These are phyloP conservation scores for Pseudogymnoascus sp. DNA, from an alignment of 2,329 filamentous ascomycete species.

Conservation along the genomic window DNA sequence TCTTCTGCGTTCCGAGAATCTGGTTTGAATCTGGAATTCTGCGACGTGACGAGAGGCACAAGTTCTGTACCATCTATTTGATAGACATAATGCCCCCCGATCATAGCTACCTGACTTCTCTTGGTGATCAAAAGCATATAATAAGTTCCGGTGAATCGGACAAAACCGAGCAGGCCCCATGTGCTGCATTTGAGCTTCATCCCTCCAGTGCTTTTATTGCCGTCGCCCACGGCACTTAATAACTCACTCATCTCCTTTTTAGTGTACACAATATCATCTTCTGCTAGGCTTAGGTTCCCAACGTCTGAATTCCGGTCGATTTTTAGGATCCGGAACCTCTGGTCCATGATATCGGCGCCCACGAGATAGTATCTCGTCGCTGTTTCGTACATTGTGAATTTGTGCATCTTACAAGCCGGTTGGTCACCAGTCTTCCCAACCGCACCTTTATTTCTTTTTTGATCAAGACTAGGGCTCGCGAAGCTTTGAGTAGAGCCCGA, in stretches of 20 bases:
- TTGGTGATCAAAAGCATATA: conserved; percentile 98
- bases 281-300: conserved; percentile 73
- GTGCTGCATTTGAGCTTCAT: conserved; percentile 82
- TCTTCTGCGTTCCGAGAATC: conserved; percentile 80
- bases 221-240: conserved; percentile 90
- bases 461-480: conserved; percentile 36
- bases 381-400: conserved; percentile 96
- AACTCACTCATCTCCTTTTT: conserved; percentile 88
- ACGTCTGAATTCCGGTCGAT: conserved; percentile 82
- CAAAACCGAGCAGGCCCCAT: conserved; percentile 92
- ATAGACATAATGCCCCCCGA: conserved; percentile 93
- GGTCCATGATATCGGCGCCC: conserved; percentile 83
- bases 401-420: conserved; percentile 66
- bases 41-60: conserved; percentile 71
- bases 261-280: conserved; percentile 92
- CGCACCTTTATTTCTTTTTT: conserved; percentile 25
- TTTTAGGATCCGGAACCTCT: conserved; percentile 82
- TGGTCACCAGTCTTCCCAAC: conserved; percentile 33
- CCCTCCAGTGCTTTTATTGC: conserved; percentile 83
- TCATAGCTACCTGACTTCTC: conserved; percentile 88
- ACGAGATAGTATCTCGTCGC: conserved; percentile 90
- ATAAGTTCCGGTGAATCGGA: conserved; percentile 89
- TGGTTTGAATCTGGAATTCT: conserved; percentile 59
- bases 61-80: conserved; percentile 91
- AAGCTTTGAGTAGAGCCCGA: not conserved